These are phyloP conservation scores for Poteriospumella lacustris DNA, from an alignment of 108 stramenopile genomes.

Conservation along the genomic window DNA sequence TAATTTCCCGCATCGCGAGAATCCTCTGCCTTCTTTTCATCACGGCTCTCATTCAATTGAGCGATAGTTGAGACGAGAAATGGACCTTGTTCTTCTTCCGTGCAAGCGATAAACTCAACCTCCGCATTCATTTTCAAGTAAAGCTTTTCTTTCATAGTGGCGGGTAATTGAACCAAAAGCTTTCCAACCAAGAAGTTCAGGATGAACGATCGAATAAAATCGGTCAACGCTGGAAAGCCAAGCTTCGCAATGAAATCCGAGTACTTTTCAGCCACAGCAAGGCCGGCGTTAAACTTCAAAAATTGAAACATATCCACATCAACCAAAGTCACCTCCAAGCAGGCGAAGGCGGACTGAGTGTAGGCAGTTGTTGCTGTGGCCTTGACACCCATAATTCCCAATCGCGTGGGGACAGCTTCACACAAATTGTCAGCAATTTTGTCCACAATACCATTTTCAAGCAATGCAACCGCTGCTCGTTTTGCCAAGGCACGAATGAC, in stretches of 20 bases:
- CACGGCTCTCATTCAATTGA: not conserved
- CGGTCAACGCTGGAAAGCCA: not conserved
- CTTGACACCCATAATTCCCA: not conserved
- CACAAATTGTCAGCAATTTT: not conserved
- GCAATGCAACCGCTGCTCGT: not conserved
- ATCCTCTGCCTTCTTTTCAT: too few relatives aligned
- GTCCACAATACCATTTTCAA: constrained; percentile 3
- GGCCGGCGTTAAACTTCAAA: not conserved
- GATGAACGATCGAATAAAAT: not conserved
- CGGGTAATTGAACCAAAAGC: not conserved
- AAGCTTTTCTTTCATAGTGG: not conserved
- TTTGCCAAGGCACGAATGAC: constrained; percentile 10
- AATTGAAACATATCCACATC: not conserved
- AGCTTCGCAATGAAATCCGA: not conserved
- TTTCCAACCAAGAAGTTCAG: not conserved
- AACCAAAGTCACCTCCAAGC: not conserved
- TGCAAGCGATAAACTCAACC: not conserved
- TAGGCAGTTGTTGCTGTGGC: not conserved
- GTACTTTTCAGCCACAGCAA: not conserved
- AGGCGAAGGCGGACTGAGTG: not conserved
- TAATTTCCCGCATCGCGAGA: too few relatives aligned
- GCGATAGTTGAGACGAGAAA: not conserved
- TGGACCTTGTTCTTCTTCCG: constrained; percentile 21
- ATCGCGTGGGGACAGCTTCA: not conserved
- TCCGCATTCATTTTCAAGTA: constrained; percentile 9